Percentiles rank a stretch among this genome's conserved stretches.
Evolutionary conservation across 441 rosid genomes (phyloP).

Genomic region (Croton laevigatus): DNA sequence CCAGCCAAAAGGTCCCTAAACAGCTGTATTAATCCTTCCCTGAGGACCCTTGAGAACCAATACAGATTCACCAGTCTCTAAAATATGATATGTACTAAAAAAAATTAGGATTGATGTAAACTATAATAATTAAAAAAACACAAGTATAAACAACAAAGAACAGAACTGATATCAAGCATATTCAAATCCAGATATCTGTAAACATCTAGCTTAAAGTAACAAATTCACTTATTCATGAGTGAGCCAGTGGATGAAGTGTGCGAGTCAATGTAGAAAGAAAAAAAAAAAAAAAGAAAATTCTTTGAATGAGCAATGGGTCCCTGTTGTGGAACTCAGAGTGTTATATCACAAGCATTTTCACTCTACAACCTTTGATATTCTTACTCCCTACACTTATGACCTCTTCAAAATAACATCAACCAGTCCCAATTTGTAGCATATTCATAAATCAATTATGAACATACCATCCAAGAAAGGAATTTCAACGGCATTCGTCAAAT

Average conservation of each 20-base stretch:
- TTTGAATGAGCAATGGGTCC: neutral
- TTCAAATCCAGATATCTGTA: neutral
- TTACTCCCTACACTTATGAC: neutral
- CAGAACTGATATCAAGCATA: neutral
- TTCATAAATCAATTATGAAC: neutral
- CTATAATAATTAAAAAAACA: too few species aligned
- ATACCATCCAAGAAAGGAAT: neutral
- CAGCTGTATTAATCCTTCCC: constrained; percentile 85
- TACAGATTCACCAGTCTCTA: constrained; percentile 67
- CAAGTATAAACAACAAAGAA: neutral
- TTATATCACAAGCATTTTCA: too few species aligned
- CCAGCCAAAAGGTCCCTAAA: constrained; percentile 70
- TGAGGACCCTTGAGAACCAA: constrained; percentile 64
- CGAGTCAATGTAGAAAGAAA: neutral
- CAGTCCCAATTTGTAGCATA: neutral
- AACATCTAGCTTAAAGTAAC: neutral
- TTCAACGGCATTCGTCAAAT: neutral
- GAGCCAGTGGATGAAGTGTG: neutral
- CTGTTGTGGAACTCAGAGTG: neutral
- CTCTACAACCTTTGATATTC: neutral
- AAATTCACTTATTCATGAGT: neutral
- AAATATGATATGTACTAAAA: constrained; percentile 3
- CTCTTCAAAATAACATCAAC: neutral
- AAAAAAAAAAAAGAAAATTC: neutral
- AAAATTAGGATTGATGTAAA: too few species aligned